phyloP scores from a whole-genome alignment of 2,329 filamentous ascomycete species.

The Sporothrix pallida region DNA sequence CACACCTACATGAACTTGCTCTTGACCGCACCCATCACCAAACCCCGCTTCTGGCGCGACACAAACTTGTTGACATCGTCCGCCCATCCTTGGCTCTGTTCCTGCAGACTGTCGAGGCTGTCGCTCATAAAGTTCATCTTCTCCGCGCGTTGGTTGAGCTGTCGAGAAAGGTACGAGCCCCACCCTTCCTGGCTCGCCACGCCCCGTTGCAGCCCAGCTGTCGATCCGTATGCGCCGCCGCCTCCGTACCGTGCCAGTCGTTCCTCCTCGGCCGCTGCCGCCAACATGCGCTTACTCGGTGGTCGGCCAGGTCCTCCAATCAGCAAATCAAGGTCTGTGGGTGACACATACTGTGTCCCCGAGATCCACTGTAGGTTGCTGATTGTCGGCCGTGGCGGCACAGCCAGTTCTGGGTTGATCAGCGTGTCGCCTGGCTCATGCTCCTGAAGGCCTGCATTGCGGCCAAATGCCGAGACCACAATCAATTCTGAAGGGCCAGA shows the following conservation, averaged over 20 bases:
- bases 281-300: constrained; percentile 85
- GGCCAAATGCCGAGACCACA: constrained; percentile 82
- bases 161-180: constrained; percentile 82
- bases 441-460: constrained; percentile 62
- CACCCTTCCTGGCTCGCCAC: constrained; percentile 62
- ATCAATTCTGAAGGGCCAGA: constrained; percentile 85
- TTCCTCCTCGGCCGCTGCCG: constrained; percentile 77
- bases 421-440: constrained; percentile 70
- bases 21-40: constrained; percentile 73
- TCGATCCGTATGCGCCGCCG: constrained; percentile 43
- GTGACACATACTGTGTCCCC: constrained; percentile 88
- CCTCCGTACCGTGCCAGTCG: constrained; percentile 57
- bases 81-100: constrained; percentile 82
- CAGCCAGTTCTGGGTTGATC: constrained; percentile 74
- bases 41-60: constrained; percentile 82
- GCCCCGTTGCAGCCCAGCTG: constrained; percentile 32
- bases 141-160: constrained; percentile 89
- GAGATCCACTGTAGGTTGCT: constrained; percentile 96
- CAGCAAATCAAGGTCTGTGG: constrained; percentile 84
- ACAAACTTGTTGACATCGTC: constrained; percentile 89
- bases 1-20: constrained; percentile 55
- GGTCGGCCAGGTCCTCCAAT: constrained; percentile 90
- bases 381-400: constrained; percentile 87
- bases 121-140: constrained; percentile 83
- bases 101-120: constrained; percentile 79